A percentile compares a stretch with the other conserved stretches of the same genome.
phyloP scores from a whole-genome alignment of 2,329 filamentous ascomycete species.

The Magnaporthiopsis poae region DNA sequence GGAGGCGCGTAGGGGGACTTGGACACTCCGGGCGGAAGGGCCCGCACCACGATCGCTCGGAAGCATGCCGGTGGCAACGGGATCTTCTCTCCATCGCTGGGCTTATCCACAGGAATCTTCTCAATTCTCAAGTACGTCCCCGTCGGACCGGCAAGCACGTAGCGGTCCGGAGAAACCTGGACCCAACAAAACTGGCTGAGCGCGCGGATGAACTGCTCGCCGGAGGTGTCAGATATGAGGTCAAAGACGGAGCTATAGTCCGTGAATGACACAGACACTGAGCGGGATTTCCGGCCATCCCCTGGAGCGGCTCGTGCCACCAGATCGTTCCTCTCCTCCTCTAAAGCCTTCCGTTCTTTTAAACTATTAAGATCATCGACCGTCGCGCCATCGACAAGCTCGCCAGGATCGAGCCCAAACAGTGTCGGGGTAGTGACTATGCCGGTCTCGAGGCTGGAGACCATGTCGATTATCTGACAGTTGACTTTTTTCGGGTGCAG shows the following conservation, averaged over 20 bases:
- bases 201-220: conserved; percentile 66
- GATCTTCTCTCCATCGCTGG: conserved; percentile 18
- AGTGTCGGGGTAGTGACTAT: conserved; percentile 85
- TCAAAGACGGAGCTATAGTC: conserved; percentile 91
- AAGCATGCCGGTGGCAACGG: conserved; percentile 24
- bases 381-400: conserved; percentile 60
- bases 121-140: conserved; percentile 53
- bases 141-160: conserved; percentile 56
- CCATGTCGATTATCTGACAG: conserved; percentile 95
- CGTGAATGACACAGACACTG: conserved; percentile 52
- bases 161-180: conserved; percentile 58
- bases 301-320: background rate
- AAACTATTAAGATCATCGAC: conserved; percentile 51
- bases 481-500: conserved; percentile 70
- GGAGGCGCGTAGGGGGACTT: conserved; percentile 59
- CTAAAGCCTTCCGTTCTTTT: conserved; percentile 36
- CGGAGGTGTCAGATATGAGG: conserved; percentile 70
- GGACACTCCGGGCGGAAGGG: conserved; percentile 30
- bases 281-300: background rate
- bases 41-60: conserved; percentile 38
- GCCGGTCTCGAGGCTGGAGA: conserved; percentile 71
- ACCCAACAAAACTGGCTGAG: conserved; percentile 78
- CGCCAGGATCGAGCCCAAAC: conserved; percentile 79
- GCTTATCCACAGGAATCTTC: conserved; percentile 14
- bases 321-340: conserved; percentile 19